phyloP scores from a whole-genome alignment of 2,329 filamentous ascomycete species.

The Neonectria magnoliae region DNA sequence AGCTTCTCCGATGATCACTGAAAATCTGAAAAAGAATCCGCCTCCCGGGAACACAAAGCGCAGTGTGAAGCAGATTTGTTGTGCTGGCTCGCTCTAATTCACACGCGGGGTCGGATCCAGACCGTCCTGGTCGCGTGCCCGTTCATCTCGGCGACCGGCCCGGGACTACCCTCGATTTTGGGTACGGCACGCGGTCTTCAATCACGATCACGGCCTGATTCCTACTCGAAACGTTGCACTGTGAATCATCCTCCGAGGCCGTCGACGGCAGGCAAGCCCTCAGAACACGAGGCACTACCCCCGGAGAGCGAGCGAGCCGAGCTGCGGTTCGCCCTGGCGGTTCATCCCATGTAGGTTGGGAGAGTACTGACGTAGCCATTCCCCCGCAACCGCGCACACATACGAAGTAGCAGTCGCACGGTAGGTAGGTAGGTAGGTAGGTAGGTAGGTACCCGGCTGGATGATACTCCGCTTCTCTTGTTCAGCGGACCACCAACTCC shows the following conservation, averaged over 20 bases:
- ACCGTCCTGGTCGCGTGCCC: slow-evolving; percentile 12
- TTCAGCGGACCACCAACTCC: slow-evolving; percentile 5
- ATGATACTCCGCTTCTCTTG: background rate
- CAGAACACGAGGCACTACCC: background rate
- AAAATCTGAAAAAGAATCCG: background rate
- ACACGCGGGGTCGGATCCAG: slow-evolving; percentile 1
- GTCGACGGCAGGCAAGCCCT: background rate
- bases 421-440: background rate
- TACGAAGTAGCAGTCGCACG: background rate
- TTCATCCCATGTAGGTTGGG: slow-evolving; percentile 7
- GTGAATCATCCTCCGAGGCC: background rate
- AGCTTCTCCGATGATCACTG: background rate
- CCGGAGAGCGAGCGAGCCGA: background rate
- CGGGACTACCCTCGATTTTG: slow-evolving; percentile 1
- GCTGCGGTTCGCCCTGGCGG: slow-evolving; percentile 7
- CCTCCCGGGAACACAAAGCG: background rate
- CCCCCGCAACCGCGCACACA: slow-evolving; percentile 5
- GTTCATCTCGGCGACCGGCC: slow-evolving; percentile 7
- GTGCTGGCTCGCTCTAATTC: background rate
- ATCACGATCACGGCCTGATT: background rate
- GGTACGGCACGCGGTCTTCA: background rate
- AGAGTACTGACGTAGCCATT: background rate
- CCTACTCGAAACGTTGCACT: background rate
- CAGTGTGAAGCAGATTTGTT: background rate
- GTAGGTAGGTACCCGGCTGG: background rate